phyloP scores from a whole-genome alignment of 768 basidiomycete species.

The Tricholomella constricta region DNA sequence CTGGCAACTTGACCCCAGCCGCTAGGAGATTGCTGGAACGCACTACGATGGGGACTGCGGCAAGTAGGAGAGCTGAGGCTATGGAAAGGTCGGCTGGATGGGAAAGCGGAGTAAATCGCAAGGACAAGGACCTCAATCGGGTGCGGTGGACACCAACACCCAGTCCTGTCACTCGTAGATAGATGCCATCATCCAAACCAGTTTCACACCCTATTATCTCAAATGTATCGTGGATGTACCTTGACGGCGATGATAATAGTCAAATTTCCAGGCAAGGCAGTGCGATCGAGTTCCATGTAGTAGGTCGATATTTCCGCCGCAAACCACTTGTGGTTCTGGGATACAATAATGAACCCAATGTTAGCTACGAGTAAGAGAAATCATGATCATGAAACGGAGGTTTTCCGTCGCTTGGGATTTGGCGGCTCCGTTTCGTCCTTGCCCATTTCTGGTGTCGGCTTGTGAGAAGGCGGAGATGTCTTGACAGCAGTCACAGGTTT shows the following conservation, averaged over 20 bases:
- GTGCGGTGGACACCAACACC: slow-evolving; percentile 85
- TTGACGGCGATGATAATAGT: too few species aligned
- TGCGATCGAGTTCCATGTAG: background rate
- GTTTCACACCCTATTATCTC: too few species aligned
- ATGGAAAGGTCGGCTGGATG: slow-evolving; percentile 62
- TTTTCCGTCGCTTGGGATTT: slow-evolving; percentile 61
- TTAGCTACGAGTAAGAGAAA: too few species aligned
- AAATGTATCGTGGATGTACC: too few species aligned
- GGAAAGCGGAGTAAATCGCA: slow-evolving; percentile 45
- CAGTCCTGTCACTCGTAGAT: slow-evolving; percentile 24
- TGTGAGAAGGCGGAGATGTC: slow-evolving; percentile 9
- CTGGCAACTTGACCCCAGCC: slow-evolving; percentile 85
- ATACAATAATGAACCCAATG: too few species aligned
- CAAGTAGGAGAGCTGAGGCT: slow-evolving; percentile 63
- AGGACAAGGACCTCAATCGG: slow-evolving; percentile 63
- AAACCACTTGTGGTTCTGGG: too few species aligned
- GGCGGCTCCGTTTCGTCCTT: slow-evolving; percentile 27
- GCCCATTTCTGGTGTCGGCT: slow-evolving; percentile 9
- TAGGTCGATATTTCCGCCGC: too few species aligned
- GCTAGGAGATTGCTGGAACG: slow-evolving; percentile 74
- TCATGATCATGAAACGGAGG: slow-evolving; percentile 34
- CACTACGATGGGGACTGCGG: slow-evolving; percentile 66
- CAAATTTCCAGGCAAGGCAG: background rate
- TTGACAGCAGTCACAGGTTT: slow-evolving; percentile 38
- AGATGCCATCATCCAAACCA: background rate